These are phyloP conservation scores for Fistulinella prunicolor DNA, from an alignment of 768 basidiomycete species.

Conservation along the genomic window DNA sequence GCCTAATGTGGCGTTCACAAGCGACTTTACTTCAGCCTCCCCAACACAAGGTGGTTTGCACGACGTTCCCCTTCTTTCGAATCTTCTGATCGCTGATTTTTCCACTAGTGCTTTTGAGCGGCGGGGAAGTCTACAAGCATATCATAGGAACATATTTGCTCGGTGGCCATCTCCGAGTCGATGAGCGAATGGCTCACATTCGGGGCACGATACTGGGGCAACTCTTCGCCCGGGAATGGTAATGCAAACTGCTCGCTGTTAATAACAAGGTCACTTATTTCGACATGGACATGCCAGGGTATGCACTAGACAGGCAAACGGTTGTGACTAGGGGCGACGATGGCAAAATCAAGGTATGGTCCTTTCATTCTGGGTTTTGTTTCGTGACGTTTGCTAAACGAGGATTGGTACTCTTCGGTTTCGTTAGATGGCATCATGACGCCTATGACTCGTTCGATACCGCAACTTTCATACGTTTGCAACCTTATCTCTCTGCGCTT, in stretches of 20 bases:
- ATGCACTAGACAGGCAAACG: conserved; percentile 90
- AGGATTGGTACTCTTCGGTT: conserved; percentile 84
- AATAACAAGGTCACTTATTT: conserved; percentile 98
- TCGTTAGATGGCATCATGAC: conserved; percentile 94
- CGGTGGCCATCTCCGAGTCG: conserved; percentile 86
- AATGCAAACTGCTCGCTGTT: conserved; percentile 92
- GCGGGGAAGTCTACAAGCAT: conserved; percentile 95
- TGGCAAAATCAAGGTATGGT: conserved; percentile 99
- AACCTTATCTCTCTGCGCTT: conserved; percentile 94
- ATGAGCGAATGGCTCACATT: conserved; percentile 99
- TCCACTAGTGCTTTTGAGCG: conserved; percentile 93
- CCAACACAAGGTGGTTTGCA: conserved; percentile 86
- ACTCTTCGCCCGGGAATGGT: conserved; percentile 99
- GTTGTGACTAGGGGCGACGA: conserved; percentile 98
- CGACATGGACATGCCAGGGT: conserved; percentile 94
- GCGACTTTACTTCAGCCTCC: conserved; percentile 88
- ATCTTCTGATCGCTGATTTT: conserved; percentile 90
- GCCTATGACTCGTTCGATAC: conserved; percentile 96
- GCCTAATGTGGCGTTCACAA: conserved; percentile 92
- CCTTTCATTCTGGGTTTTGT: conserved; percentile 91
- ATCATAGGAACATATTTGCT: conserved; percentile 95
- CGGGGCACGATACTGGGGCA: conserved; percentile 93
- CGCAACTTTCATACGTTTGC: conserved; percentile 99
- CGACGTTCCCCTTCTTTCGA: conserved; percentile 78
- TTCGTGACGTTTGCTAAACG: conserved; percentile 97